These are phyloP conservation scores for Rubia peregrina DNA, from an alignment of 305 asterid genomes.

Conservation along the genomic window DNA sequence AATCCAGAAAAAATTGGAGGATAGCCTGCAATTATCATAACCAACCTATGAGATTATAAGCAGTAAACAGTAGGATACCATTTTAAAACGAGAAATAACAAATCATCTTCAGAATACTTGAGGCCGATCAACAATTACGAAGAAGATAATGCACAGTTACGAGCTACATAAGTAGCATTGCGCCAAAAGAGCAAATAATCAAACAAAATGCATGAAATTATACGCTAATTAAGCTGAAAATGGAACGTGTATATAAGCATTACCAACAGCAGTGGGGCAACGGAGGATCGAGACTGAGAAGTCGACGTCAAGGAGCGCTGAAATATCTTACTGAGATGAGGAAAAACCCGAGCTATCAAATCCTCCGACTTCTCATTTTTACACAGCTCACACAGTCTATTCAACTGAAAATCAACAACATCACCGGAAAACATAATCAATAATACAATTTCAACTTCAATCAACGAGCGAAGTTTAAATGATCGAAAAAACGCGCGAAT, in stretches of 20 bases:
- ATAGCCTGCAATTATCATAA: constrained; percentile 43
- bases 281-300: constrained; percentile 66
- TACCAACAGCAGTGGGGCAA: constrained; percentile 74
- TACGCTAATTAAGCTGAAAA: neutral
- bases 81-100: neutral
- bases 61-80: neutral
- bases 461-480: neutral
- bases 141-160: neutral
- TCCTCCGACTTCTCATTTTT: constrained; percentile 72
- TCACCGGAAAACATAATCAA: neutral
- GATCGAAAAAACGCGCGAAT: neutral
- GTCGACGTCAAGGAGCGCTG: constrained; percentile 69
- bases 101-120: too few species aligned
- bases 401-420: constrained; percentile 39
- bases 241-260: neutral
- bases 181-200: neutral
- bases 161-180: neutral
- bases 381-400: constrained; percentile 58
- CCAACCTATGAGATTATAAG: neutral
- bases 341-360: constrained; percentile 72
- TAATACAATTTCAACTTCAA: constrained; percentile 3
- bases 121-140: neutral
- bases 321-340: constrained; percentile 72
- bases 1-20: constrained; percentile 81
- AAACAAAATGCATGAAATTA: neutral